phyloP scores from a whole-genome alignment of 768 basidiomycete species.

The Sarcomyxa edulis region DNA sequence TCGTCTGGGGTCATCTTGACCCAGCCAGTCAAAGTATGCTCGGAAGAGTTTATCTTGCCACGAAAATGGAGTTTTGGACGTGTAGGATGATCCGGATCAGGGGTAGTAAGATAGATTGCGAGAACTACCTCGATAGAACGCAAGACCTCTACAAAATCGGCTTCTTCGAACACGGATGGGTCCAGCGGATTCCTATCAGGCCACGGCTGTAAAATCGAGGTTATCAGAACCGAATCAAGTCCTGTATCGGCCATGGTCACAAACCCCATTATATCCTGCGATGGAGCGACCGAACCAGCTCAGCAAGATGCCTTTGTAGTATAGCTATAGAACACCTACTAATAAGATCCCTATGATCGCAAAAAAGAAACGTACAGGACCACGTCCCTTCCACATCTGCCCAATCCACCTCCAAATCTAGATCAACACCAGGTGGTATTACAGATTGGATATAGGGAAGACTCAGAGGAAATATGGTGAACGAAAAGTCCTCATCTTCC shows the following conservation, averaged over 20 bases:
- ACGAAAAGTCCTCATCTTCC: slow-evolving; percentile 24
- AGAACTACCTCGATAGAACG: slow-evolving; percentile 44
- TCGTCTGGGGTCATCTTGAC: slow-evolving; percentile 54
- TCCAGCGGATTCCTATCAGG: slow-evolving; percentile 30
- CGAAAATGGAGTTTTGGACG: slow-evolving; percentile 49
- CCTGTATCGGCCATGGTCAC: background rate
- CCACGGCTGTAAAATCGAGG: slow-evolving; percentile 13
- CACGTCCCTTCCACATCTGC: slow-evolving; percentile 55
- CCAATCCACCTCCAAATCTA: slow-evolving; percentile 44
- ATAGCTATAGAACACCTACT: slow-evolving; percentile 34
- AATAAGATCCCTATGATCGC: slow-evolving; percentile 62
- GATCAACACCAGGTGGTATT: slow-evolving; percentile 31
- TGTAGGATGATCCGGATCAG: slow-evolving; percentile 42
- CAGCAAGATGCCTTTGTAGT: background rate
- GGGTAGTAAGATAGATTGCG: slow-evolving; percentile 31
- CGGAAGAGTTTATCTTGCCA: slow-evolving; percentile 43
- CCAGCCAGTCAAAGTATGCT: slow-evolving; percentile 45
- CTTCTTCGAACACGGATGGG: slow-evolving; percentile 42
- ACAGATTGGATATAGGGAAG: slow-evolving; percentile 49
- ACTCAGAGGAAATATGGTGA: slow-evolving; percentile 41
- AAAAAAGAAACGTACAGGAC: slow-evolving; percentile 62
- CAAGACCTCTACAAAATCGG: slow-evolving; percentile 47
- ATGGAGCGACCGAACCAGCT: no score
- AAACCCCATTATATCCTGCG: slow-evolving; percentile 42
- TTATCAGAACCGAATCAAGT: background rate